A percentile compares a stretch with the other conserved stretches of the same genome.
These are phyloP conservation scores for Neurospora sp. DNA, from an alignment of 495 filamentous ascomycete species.

Conservation along the genomic window DNA sequence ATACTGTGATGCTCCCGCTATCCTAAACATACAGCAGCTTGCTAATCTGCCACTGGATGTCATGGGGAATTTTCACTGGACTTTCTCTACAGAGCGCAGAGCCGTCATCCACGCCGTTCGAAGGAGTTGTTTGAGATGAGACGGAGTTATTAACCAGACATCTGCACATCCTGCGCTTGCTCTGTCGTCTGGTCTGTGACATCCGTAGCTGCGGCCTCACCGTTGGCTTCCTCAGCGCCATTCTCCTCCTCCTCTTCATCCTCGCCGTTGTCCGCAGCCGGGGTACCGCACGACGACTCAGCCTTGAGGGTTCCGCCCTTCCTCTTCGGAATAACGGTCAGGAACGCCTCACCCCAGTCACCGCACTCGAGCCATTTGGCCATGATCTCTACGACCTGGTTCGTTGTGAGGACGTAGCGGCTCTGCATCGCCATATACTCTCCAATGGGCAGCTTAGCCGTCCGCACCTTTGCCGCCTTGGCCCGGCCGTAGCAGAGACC, in stretches of 20 bases:
- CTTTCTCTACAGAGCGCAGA: background rate
- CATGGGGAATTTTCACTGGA: background rate
- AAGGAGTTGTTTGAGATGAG: background rate
- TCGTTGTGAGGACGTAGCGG: slow-evolving; percentile 75
- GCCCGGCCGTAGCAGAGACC: slow-evolving; percentile 84
- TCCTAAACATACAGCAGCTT: background rate
- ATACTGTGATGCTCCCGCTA: background rate
- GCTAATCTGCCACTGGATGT: background rate
- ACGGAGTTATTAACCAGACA: background rate
- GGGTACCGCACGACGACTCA: background rate
- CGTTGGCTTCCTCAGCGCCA: slow-evolving; percentile 13
- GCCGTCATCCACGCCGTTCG: background rate
- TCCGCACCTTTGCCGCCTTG: slow-evolving; percentile 60
- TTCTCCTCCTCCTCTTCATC: slow-evolving; percentile 17
- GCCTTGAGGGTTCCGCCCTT: slow-evolving; percentile 58
- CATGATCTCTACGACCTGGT: slow-evolving; percentile 97
- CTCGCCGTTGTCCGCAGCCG: slow-evolving; percentile 13
- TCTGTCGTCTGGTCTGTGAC: background rate
- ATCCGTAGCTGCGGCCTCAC: background rate
- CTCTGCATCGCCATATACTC: slow-evolving; percentile 84
- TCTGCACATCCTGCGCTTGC: background rate
- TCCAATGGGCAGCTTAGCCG: slow-evolving; percentile 84
- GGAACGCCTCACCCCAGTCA: slow-evolving; percentile 85
- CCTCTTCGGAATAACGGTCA: slow-evolving; percentile 73
- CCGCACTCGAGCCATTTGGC: slow-evolving; percentile 76